Percentiles rank a stretch among this genome's conserved stretches.
Evolutionary conservation across 192 early-diverging fungal species (phyloP).

Genomic region (Cetraspora pellucida): DNA sequence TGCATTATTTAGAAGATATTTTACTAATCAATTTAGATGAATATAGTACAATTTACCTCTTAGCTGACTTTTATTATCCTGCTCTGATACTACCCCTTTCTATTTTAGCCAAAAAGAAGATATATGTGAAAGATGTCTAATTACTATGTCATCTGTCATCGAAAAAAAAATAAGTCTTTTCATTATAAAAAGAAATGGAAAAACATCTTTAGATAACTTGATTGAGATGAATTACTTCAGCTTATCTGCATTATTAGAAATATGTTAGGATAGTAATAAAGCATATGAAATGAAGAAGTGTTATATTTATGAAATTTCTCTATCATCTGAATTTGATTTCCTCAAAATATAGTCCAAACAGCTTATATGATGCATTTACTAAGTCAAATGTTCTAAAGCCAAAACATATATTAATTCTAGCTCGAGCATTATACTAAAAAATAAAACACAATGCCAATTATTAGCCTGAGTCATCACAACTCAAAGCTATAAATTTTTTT

Average conservation of each 20-base stretch:
- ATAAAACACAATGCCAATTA: background rate
- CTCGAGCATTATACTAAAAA: background rate
- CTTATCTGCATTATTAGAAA: slow-evolving; percentile 1
- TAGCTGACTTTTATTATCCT: background rate
- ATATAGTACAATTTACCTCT: background rate
- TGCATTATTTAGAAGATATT: background rate
- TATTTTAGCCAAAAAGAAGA: background rate
- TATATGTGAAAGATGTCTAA: background rate
- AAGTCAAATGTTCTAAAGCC: background rate
- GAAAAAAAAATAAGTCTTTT: background rate
- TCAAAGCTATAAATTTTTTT: slow-evolving; percentile 23
- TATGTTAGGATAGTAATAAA: background rate
- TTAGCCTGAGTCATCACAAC: slow-evolving; percentile 5
- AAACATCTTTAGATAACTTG: background rate
- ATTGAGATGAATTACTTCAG: background rate
- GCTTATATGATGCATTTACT: background rate
- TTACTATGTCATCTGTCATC: background rate
- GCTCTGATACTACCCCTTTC: background rate
- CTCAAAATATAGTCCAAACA: slow-evolving; percentile 1
- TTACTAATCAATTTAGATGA: background rate
- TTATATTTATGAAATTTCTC: background rate
- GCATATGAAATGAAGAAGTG: background rate
- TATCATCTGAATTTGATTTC: background rate
- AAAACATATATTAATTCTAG: slow-evolving; percentile 1
- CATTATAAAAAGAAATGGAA: background rate